A percentile compares a stretch with the other conserved stretches of the same genome.
Conservation (phyloP, 345 rosid species). For the Firmiana major region DNA sequence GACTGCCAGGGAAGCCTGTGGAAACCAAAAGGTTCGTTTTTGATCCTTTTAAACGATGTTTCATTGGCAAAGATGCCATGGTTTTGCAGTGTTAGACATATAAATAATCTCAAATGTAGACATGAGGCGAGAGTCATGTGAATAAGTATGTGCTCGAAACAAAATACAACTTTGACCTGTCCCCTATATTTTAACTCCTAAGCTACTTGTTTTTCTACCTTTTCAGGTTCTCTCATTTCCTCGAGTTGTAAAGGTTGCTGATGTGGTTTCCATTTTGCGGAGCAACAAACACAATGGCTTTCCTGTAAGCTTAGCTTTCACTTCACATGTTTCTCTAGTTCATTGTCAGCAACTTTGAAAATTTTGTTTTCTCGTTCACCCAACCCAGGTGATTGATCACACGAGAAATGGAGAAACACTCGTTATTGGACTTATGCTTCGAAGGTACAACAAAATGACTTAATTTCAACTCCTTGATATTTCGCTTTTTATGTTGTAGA, state of each 20-base stretch:
- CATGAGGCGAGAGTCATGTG: not conserved
- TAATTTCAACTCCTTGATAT: not conserved
- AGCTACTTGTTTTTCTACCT: not conserved
- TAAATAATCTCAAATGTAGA: not conserved
- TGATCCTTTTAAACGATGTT: not conserved
- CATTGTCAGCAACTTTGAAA: constrained; percentile 11
- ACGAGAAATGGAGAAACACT: constrained; percentile 82
- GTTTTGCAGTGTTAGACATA: not conserved
- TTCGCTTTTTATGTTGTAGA: not conserved
- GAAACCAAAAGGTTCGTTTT: constrained; percentile 62
- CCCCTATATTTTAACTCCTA: not conserved
- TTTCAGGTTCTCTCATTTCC: constrained; percentile 81
- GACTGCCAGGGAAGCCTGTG: constrained; percentile 81
- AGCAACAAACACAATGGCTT: constrained; percentile 89
- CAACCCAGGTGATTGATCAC: constrained; percentile 76
- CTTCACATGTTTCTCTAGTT: constrained; percentile 1
- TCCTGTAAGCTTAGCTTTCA: constrained; percentile 52
- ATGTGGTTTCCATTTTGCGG: constrained; percentile 71
- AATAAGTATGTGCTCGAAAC: not conserved
- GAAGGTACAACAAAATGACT: constrained; percentile 52
- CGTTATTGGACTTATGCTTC: constrained; percentile 87
- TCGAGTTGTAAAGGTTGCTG: constrained; percentile 81
- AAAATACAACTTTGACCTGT: not conserved
- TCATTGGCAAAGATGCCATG: not conserved
- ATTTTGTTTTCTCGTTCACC: not conserved